Conservation (phyloP, 1,284 basidiomycete genomes). For the Phenoliferia sp. region DNA sequence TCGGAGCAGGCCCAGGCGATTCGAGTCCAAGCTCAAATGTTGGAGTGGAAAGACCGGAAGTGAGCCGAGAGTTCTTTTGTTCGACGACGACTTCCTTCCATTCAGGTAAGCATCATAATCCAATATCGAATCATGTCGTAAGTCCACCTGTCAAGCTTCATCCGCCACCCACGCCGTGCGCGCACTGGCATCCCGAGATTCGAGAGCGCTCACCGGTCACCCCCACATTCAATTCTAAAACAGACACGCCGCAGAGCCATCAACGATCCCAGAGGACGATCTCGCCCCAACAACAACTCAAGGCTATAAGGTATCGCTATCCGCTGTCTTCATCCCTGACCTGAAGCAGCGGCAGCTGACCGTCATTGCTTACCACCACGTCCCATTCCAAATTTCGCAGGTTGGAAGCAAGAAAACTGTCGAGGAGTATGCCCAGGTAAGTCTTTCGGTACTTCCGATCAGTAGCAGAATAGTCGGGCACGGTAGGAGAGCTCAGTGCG, state of each 20-base stretch:
- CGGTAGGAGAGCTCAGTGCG: background rate
- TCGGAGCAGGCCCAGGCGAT: no score
- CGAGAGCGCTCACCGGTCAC: background rate
- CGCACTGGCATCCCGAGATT: background rate
- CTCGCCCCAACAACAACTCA: background rate
- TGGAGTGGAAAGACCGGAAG: no score
- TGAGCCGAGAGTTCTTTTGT: no score
- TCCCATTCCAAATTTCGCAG: no score
- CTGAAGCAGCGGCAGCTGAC: background rate
- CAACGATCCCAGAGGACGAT: slow-evolving; percentile 17
- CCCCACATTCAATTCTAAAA: no score
- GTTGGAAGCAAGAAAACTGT: slow-evolving; percentile 48
- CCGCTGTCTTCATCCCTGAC: background rate
- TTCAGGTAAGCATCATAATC: no score
- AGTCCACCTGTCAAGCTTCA: background rate
- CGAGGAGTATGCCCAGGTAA: slow-evolving; percentile 49
- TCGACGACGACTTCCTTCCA: no score
- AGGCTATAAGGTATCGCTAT: background rate
- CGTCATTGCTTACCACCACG: background rate
- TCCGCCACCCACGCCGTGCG: background rate
- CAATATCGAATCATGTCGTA: background rate
- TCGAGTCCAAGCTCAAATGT: no score
- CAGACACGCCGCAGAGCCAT: slow-evolving; percentile 18
- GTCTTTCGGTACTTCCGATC: slow-evolving; percentile 10
- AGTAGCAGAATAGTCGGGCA: background rate